Evolutionary conservation across 805 yeast genomes (phyloP).

Genomic region (Suhomyces emberorum): DNA sequence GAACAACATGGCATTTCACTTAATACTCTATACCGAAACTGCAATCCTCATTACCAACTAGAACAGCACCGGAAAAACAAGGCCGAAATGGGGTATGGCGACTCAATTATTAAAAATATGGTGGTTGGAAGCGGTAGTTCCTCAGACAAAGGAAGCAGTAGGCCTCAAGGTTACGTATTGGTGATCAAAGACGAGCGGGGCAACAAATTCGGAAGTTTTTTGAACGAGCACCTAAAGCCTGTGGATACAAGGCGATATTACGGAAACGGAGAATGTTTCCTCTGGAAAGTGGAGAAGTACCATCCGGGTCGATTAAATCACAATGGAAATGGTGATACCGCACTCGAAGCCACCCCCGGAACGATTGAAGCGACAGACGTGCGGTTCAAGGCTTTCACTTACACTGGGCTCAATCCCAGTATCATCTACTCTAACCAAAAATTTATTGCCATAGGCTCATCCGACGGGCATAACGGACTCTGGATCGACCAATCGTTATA

Average conservation of each 20-base stretch:
- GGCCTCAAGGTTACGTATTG: conserved; percentile 67
- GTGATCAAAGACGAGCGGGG: conserved; percentile 64
- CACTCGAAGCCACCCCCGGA: not conserved
- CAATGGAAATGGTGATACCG: not conserved
- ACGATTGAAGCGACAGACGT: conserved; percentile 1
- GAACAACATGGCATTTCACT: conserved; percentile 92
- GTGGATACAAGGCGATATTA: conserved; percentile 71
- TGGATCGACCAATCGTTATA: conserved; percentile 77
- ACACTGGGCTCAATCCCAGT: conserved; percentile 85
- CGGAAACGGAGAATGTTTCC: conserved; percentile 94
- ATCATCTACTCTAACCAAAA: conserved; percentile 75
- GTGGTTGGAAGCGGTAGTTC: conserved; percentile 13
- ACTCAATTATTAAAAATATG: conserved; percentile 29
- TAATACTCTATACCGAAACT: conserved; percentile 64
- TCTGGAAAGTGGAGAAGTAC: conserved; percentile 71
- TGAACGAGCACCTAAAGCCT: conserved; percentile 70
- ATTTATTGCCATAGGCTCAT: conserved; percentile 84
- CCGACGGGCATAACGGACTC: conserved; percentile 88
- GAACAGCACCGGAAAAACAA: conserved; percentile 16
- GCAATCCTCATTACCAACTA: conserved; percentile 43
- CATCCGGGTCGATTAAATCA: conserved; percentile 16
- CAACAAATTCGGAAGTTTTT: conserved; percentile 72
- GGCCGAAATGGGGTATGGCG: conserved; percentile 34
- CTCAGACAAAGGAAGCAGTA: conserved; percentile 15
- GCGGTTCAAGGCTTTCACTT: conserved; percentile 76